Evolutionary conservation across 768 basidiomycete genomes (phyloP).

Genomic region (Mycena venus): DNA sequence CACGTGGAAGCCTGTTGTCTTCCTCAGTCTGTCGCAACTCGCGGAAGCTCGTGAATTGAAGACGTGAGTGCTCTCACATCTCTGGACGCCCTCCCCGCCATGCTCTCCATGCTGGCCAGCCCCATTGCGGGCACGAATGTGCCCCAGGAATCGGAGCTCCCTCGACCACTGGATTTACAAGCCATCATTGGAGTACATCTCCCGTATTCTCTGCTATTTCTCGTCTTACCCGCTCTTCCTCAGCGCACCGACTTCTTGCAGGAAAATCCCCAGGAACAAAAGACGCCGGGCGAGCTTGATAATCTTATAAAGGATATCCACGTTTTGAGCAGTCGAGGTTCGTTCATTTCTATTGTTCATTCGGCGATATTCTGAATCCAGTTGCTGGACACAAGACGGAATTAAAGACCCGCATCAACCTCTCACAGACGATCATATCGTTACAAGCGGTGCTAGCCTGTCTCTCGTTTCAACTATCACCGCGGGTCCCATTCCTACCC

Average conservation of each 20-base stretch:
- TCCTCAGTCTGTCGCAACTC: too few relatives aligned
- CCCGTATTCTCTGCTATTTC: constrained; percentile 19
- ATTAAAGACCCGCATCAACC: constrained; percentile 44
- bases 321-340: constrained; percentile 50
- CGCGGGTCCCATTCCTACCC: constrained; percentile 64
- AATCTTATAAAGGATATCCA: constrained; percentile 63
- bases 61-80: constrained; percentile 21
- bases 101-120: constrained; percentile 57
- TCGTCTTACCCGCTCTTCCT: constrained; percentile 19
- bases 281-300: constrained; percentile 60
- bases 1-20: too few relatives aligned
- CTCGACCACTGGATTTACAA: constrained; percentile 51
- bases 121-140: constrained; percentile 49
- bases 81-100: constrained; percentile 5
- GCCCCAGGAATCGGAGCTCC: constrained; percentile 48
- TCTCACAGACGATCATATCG: constrained; percentile 52
- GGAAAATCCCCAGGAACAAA: constrained; percentile 66
- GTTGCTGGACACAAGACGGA: constrained; percentile 18
- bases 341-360: constrained; percentile 25
- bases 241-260: constrained; percentile 65
- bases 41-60: constrained; percentile 35
- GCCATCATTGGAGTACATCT: constrained; percentile 58
- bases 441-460: constrained; percentile 41
- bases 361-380: constrained; percentile 5
- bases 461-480: constrained; percentile 55